Evolutionary conservation across 441 rosid genomes (phyloP).

Genomic region (Capsella rubella): DNA sequence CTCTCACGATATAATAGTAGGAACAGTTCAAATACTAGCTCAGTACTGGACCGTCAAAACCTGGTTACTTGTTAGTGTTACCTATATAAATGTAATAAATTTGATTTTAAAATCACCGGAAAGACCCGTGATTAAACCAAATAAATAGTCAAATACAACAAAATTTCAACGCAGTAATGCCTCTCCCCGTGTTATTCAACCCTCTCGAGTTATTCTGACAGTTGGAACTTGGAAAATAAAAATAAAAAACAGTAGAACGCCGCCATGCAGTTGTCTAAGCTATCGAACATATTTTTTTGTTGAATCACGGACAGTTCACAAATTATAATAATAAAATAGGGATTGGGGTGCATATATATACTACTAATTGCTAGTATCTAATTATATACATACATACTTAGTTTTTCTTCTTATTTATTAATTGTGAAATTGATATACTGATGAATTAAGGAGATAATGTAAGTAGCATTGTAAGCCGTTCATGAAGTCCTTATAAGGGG

Average conservation of each 20-base stretch:
- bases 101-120: slow-evolving; percentile 29
- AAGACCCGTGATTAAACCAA: slow-evolving; percentile 26
- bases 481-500: slow-evolving; percentile 38
- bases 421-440: background rate
- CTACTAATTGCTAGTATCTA: no score
- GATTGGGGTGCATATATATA: no score
- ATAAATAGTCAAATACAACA: background rate
- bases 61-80: slow-evolving; percentile 15
- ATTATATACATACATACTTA: no score
- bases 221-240: background rate
- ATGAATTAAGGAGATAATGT: slow-evolving; percentile 22
- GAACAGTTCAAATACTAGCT: background rate
- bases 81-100: background rate
- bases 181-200: slow-evolving; percentile 14
- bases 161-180: background rate
- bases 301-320: background rate
- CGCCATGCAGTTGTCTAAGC: slow-evolving; percentile 1
- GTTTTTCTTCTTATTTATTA: background rate
- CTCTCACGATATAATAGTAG: background rate
- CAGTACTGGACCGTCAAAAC: background rate
- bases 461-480: slow-evolving; percentile 27
- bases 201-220: slow-evolving; percentile 8
- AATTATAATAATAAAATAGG: no score
- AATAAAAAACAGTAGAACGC: slow-evolving; percentile 11
- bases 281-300: background rate